Conservation (phyloP, 139 green algal species). For the Chlorella vulgaris region DNA sequence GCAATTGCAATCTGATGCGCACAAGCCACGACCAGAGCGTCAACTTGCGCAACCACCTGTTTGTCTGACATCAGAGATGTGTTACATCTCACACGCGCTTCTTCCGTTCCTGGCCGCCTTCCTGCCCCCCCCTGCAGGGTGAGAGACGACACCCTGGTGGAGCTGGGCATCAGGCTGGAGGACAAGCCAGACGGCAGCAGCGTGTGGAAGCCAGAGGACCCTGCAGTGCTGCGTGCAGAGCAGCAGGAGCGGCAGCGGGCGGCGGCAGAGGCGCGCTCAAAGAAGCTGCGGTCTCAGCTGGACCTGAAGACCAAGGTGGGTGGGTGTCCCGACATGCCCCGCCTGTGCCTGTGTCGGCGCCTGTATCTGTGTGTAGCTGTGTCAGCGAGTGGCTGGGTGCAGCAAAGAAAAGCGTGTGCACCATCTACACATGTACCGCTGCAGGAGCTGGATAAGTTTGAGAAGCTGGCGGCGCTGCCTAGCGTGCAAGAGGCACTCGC, state of each 20-base stretch:
- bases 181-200: conserved; percentile 78
- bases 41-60: too few relatives aligned
- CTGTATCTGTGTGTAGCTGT: too few relatives aligned
- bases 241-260: conserved; percentile 51
- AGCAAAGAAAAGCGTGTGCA: too few relatives aligned
- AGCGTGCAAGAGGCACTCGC: conserved; percentile 49
- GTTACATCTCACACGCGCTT: too few relatives aligned
- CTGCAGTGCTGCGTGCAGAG: conserved; percentile 77
- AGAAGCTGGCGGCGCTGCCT: conserved; percentile 62
- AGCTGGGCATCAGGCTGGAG: conserved; percentile 93
- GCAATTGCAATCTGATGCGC: too few relatives aligned
- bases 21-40: too few relatives aligned
- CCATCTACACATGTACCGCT: not conserved
- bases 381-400: too few relatives aligned
- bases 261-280: conserved; percentile 62
- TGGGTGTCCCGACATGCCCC: not conserved
- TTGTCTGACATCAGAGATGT: too few relatives aligned
- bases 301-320: conserved; percentile 21
- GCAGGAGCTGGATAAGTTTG: conserved; percentile 72
- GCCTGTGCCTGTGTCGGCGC: not conserved
- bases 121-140: conserved; percentile 52
- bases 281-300: conserved; percentile 56
- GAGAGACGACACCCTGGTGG: conserved; percentile 83
- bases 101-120: too few relatives aligned
- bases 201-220: conserved; percentile 94